These are phyloP conservation scores for Starmerella apicola DNA, from an alignment of 805 yeast genomes.

Conservation along the genomic window DNA sequence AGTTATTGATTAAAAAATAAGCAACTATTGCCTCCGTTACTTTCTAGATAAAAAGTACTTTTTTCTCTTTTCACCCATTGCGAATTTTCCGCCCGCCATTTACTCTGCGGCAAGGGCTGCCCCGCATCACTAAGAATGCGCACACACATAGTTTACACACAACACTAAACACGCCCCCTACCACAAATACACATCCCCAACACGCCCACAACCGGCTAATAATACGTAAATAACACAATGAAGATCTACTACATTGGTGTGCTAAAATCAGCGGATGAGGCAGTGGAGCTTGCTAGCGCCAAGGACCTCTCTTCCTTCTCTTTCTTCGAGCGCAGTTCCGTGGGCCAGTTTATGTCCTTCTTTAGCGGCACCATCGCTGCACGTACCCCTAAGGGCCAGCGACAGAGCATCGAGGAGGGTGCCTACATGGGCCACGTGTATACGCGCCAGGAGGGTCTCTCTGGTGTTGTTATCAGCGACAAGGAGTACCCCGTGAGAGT, in stretches of 20 bases:
- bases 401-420: constrained; percentile 91
- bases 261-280: constrained; percentile 47
- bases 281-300: constrained; percentile 66
- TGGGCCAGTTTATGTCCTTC: constrained; percentile 88
- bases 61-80: no score
- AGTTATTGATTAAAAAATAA: no score
- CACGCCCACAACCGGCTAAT: no score
- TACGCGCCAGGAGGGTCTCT: constrained; percentile 77
- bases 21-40: no score
- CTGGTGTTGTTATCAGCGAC: constrained; percentile 86
- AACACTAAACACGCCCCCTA: background rate
- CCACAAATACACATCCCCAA: background rate
- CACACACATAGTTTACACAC: no score
- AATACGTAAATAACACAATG: constrained; percentile 47
- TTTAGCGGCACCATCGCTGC: constrained; percentile 82
- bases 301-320: constrained; percentile 77
- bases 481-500: constrained; percentile 95
- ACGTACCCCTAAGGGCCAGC: constrained; percentile 77
- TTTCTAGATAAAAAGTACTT: no score
- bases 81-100: no score
- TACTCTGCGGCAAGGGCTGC: no score
- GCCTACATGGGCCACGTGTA: constrained; percentile 84
- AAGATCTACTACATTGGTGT: constrained; percentile 86
- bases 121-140: no score
- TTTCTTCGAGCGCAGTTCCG: constrained; percentile 73